Evolutionary conservation across 2,329 filamentous ascomycete genomes (phyloP).

Genomic region (Incumbomyces lentus): DNA sequence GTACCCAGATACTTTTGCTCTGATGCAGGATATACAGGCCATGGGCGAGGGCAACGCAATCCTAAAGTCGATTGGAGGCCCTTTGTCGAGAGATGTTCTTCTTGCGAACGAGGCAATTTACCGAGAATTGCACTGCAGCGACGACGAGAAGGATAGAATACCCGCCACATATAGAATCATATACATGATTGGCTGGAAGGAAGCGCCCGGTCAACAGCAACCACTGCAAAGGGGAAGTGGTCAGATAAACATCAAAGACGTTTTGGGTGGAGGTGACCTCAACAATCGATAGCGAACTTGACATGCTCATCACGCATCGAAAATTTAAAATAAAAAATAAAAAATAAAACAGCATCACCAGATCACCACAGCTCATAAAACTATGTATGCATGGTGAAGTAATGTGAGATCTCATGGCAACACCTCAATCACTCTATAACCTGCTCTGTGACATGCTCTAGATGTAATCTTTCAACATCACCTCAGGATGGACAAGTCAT

Average conservation of each 20-base stretch:
- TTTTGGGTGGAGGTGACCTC: constrained; percentile 45
- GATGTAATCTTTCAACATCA: constrained; percentile 5
- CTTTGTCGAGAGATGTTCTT: constrained; percentile 72
- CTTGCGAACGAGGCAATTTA: constrained; percentile 86
- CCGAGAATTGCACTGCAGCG: constrained; percentile 71
- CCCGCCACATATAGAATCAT: constrained; percentile 93
- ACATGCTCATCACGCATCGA: too few species aligned
- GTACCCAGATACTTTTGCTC: constrained; percentile 76
- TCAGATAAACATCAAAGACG: constrained; percentile 77
- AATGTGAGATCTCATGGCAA: neutral
- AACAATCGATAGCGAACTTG: constrained; percentile 1
- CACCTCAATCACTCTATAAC: neutral
- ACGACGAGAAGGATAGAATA: constrained; percentile 39
- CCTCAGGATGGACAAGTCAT: constrained; percentile 8
- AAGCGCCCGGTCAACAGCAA: constrained; percentile 64
- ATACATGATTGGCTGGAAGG: constrained; percentile 98
- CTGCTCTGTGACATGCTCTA: constrained; percentile 2
- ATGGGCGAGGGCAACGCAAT: constrained; percentile 96
- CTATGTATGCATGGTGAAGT: too few species aligned
- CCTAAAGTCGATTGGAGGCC: constrained; percentile 57
- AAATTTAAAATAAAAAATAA: too few species aligned
- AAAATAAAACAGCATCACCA: neutral
- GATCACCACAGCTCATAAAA: too few species aligned
- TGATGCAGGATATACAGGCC: constrained; percentile 88
- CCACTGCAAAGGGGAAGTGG: constrained; percentile 77